phyloP scores from a whole-genome alignment of 768 basidiomycete genomes.

The Suillus subalutaceus region DNA sequence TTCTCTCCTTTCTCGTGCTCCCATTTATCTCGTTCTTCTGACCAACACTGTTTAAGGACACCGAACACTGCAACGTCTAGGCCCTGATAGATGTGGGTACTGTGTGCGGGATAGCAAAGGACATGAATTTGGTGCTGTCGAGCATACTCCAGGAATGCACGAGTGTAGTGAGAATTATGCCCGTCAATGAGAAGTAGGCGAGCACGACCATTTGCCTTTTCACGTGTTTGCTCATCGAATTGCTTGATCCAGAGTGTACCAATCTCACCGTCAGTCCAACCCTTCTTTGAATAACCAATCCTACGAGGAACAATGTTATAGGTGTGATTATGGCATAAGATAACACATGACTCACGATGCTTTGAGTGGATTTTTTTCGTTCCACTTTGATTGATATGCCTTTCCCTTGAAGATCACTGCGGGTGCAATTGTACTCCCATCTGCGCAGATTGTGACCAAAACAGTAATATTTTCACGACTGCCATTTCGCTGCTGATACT shows the following conservation, averaged over 20 bases:
- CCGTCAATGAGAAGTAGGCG: constrained; percentile 49
- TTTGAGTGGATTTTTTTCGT: constrained; percentile 25
- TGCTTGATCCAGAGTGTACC: constrained; percentile 40
- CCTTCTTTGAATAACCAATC: constrained; percentile 36
- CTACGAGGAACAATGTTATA: constrained; percentile 17
- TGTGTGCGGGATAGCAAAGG: constrained; percentile 47
- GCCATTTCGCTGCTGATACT: constrained; percentile 39
- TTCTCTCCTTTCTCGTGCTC: constrained; percentile 24
- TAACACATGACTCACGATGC: background rate
- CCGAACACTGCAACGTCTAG: constrained; percentile 42
- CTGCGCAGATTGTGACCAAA: constrained; percentile 43
- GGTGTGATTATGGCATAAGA: background rate
- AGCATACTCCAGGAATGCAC: constrained; percentile 41
- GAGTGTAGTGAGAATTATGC: constrained; percentile 45
- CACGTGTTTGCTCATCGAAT: constrained; percentile 42
- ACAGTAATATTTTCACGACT: constrained; percentile 43
- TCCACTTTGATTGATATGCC: constrained; percentile 30
- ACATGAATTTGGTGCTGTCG: constrained; percentile 39
- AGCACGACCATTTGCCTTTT: constrained; percentile 32
- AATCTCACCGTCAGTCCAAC: constrained; percentile 42
- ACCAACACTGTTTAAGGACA: constrained; percentile 33
- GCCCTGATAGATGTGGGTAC: constrained; percentile 46
- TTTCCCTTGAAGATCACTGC: constrained; percentile 38
- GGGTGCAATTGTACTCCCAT: constrained; percentile 34
- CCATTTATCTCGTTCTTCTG: constrained; percentile 28